Base-by-base conservation (phyloP, 306 rosid genomes). In the Corylus avellana region DNA sequence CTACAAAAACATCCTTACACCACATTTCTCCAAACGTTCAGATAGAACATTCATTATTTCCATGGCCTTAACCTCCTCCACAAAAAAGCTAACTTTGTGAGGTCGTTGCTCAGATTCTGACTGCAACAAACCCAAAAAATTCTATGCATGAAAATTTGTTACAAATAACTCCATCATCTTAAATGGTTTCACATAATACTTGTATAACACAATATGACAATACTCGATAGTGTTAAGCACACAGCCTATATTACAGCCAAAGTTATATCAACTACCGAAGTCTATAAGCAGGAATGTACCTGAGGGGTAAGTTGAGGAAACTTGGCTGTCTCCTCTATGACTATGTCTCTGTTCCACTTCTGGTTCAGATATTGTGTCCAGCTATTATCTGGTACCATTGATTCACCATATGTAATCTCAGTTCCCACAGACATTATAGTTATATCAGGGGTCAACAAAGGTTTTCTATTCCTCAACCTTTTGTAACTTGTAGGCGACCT, bases 361-460 rank as follows among this genome's bases (percentile, higher is more conserved):
- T 54, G 78, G 82, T 88, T 89, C 75, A 94, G 82, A 80, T 47
- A 67, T 27, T 78, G 84, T 70, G 64, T 78, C 98, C 98, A 94
- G 20, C 69, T 85, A 3, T 79, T 83, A 83, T 94, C 92, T 29
- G 86, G 79, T 20, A 84, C 74, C 96, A 91, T 85, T 35, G 81
- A 68, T 42, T 87, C 87, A 46, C 96, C 92, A 75, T 89, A 88
- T 29, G 88, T 63, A 74, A 94, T 94, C 91, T 89, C 98, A 59
- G 97, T 94, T 77, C 97, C 98, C 66, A 94, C 94, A 17, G 96
- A 92, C 89, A 79, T 86, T 77, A 94, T 85, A 14, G 91, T 84
- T 42, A 94, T 77, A 79, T 92, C 98, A 1, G 97, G 98, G 47
- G 97, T 94, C 79, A 92, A 50, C 79, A 94, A 69, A 20, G 98